Base-by-base conservation (phyloP, 306 rosid genomes). In the Casuarina glauca region DNA sequence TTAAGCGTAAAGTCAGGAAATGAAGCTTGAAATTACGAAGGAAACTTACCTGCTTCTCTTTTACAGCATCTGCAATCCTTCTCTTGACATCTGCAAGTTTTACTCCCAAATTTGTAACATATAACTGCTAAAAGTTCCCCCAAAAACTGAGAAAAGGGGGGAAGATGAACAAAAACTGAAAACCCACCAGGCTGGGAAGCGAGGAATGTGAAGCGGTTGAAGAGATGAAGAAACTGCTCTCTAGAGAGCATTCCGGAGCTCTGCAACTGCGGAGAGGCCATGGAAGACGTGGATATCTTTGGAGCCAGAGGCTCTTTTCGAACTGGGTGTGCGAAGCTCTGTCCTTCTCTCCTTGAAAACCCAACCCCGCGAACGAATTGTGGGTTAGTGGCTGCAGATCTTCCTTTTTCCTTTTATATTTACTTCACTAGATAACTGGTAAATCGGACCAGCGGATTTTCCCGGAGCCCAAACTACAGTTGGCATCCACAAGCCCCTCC, bases 41-140 rank as follows among this genome's bases (percentile, higher is more conserved):
- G 32, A 72, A 70, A 74, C 15, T 76, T n/a, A 91, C 96, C 90
- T 90, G 98, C 13, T 88, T 84, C 73, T 91, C 96, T 58, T 73
- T 76, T 42, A 90, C 90, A 49, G 92, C 96, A 0, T 89, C 94
- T 12, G 90, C 82, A 69, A 94, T 87, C 84, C 94, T 89, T 74
- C 84, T 86, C 96, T 90, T 92, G 76, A 84, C 93, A 3, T 87
- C 96, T 94, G 88, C 62, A 70, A 38, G 69, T 20, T 1, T 57
- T 17, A 1, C 35, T 50, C 32, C 10, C 43, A 35, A 64, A 9
- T 39, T 57, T 55, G 35, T n/a, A 57, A 51, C 2, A 0, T 1
- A 32, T 16, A 39, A 2, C n/a, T 52, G 11, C 68, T 44, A 57
- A 7, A 2, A 13, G 60, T 38, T 11, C 68, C 35, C 26, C 38